Percentiles rank a stretch among this genome's conserved stretches.
Evolutionary conservation across 192 early-diverging fungal genomes (phyloP).

Genomic region (Gaertneriomyces sp.): DNA sequence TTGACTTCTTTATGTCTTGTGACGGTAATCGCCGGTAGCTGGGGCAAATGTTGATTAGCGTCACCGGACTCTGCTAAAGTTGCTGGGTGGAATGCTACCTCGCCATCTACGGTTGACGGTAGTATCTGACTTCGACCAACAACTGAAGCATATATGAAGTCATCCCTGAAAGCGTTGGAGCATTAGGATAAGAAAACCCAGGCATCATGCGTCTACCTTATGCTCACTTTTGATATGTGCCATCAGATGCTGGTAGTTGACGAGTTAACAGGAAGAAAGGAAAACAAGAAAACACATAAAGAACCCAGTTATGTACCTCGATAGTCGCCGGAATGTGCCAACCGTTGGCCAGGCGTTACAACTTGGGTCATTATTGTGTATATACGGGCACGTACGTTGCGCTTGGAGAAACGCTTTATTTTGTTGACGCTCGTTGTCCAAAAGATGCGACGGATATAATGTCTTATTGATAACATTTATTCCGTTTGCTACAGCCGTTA

Average conservation of each 20-base stretch:
- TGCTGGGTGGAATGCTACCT: conserved; percentile 6
- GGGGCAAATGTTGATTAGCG: neutral
- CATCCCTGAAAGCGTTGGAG: conserved; percentile 16
- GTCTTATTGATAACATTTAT: no score
- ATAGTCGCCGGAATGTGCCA: conserved; percentile 20
- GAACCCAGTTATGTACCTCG: conserved; percentile 1
- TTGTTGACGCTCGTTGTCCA: no score
- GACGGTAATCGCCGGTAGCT: conserved; percentile 12
- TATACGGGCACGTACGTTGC: no score
- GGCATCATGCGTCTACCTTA: neutral
- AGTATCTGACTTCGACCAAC: conserved; percentile 24
- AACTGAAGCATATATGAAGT: conserved; percentile 32
- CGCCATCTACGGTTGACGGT: neutral
- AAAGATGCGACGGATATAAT: no score
- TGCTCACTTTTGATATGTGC: conserved; percentile 28
- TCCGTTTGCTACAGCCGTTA: no score
- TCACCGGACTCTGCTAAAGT: conserved; percentile 1
- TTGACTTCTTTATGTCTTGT: conserved; percentile 33
- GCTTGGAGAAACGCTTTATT: no score
- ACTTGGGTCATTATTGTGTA: conserved; percentile 13
- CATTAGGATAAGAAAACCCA: neutral
- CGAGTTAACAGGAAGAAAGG: neutral
- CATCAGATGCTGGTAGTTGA: conserved; percentile 17
- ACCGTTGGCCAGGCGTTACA: conserved; percentile 28
- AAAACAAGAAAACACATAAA: neutral